phyloP scores from a whole-genome alignment of 179 eudicot genomes.

The Beta macrorhiza region DNA sequence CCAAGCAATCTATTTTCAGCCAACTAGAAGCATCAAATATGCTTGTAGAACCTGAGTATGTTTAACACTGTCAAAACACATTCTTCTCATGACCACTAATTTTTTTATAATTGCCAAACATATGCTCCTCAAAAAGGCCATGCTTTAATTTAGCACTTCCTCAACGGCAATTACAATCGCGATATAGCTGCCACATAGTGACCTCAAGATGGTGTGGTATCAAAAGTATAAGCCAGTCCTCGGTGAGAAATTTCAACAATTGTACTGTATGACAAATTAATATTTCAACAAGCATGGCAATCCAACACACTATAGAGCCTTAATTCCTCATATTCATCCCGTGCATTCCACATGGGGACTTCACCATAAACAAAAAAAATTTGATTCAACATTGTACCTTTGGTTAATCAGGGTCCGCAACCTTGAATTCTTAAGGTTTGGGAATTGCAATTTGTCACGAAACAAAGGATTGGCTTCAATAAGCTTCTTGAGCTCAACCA shows the following conservation, averaged over 20 bases:
- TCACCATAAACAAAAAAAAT: not conserved
- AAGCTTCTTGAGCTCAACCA: conserved; percentile 92
- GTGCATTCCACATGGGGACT: not conserved
- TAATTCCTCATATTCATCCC: not conserved
- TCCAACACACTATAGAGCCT: not conserved
- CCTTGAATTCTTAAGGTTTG: conserved; percentile 79
- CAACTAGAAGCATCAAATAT: not conserved
- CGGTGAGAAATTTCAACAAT: not conserved
- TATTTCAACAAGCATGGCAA: not conserved
- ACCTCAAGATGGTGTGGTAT: not conserved
- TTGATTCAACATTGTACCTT: conserved; percentile 42
- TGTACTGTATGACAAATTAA: not conserved
- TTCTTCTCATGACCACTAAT: not conserved
- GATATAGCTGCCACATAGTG: not conserved
- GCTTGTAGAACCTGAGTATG: not conserved
- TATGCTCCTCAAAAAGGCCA: not conserved
- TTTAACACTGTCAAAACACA: not conserved
- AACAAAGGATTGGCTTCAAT: conserved; percentile 96
- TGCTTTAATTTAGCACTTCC: not conserved
- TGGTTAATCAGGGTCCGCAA: conserved; percentile 88
- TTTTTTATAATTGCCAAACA: not conserved
- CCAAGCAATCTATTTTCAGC: not conserved
- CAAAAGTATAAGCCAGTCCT: not conserved
- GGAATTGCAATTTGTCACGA: conserved; percentile 91
- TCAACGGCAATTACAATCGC: not conserved